phyloP scores from a whole-genome alignment of 306 rosid genomes.

The Ochetophila trinervis region DNA sequence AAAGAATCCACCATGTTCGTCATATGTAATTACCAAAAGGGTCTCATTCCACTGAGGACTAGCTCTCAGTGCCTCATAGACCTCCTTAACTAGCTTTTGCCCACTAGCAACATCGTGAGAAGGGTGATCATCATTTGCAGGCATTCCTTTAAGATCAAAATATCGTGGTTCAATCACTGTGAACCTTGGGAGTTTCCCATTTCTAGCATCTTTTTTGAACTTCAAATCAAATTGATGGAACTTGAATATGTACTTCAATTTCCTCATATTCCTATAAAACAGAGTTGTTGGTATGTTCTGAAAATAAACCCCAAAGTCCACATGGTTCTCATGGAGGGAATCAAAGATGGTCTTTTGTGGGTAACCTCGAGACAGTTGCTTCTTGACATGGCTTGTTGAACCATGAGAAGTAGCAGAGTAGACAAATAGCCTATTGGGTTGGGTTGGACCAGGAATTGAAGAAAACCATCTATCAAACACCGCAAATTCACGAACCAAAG shows the following conservation, averaged over 20 bases:
- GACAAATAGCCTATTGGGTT: conserved; percentile 92
- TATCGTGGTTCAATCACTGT: conserved; percentile 92
- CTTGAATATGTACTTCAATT: conserved; percentile 67
- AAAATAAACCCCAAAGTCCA: conserved; percentile 74
- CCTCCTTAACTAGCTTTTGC: conserved; percentile 89
- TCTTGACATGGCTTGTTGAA: conserved; percentile 85
- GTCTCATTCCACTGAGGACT: conserved; percentile 97
- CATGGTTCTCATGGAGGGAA: conserved; percentile 63
- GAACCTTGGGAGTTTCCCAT: conserved; percentile 82
- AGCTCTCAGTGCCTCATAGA: conserved; percentile 81
- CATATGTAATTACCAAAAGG: conserved; percentile 83
- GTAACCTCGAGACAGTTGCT: conserved; percentile 77
- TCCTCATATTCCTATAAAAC: conserved; percentile 87
- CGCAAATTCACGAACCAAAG: conserved; percentile 70
- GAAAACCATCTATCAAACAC: conserved; percentile 96
- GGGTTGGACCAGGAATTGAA: conserved; percentile 96
- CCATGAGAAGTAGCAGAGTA: conserved; percentile 99
- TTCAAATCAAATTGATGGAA: conserved; percentile 74
- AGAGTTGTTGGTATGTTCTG: conserved; percentile 83
- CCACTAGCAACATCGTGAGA: conserved; percentile 99
- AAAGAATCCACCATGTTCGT: conserved; percentile 93
- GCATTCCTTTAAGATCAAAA: conserved; percentile 66
- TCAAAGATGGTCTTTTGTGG: conserved; percentile 96
- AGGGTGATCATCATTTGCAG: conserved; percentile 95
- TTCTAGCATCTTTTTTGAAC: conserved; percentile 74